These are phyloP conservation scores for Artemisia tridentata DNA, from an alignment of 129 eudicot species.

Conservation along the genomic window DNA sequence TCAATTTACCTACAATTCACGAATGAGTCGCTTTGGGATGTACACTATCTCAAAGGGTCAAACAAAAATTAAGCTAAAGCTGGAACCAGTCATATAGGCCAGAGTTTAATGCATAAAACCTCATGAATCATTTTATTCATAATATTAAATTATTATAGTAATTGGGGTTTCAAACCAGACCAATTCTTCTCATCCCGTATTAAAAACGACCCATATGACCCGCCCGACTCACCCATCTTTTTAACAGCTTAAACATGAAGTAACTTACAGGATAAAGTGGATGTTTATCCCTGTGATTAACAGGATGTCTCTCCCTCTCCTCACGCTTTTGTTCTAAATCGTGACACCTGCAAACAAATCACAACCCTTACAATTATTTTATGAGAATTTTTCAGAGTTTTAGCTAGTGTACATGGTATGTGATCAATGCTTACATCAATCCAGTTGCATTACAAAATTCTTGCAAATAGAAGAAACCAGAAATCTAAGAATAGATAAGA, in stretches of 20 bases:
- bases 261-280: constrained; percentile 54
- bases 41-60: background rate
- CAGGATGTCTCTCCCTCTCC: constrained; percentile 82
- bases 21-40: background rate
- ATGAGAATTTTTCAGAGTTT: background rate
- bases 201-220: too few relatives aligned
- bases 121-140: too few relatives aligned
- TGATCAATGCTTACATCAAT: background rate
- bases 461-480: background rate
- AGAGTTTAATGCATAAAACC: too few relatives aligned
- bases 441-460: background rate
- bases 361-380: too few relatives aligned
- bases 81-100: too few relatives aligned
- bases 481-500: background rate
- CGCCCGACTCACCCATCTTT: background rate
- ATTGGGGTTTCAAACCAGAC: too few relatives aligned
- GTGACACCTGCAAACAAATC: constrained; percentile 54
- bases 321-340: constrained; percentile 68
- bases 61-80: too few relatives aligned
- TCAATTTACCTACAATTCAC: too few relatives aligned
- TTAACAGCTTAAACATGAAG: background rate
- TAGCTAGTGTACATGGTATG: background rate
- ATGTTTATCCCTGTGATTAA: constrained; percentile 73
- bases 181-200: too few relatives aligned
- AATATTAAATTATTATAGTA: too few relatives aligned